Evolutionary conservation across 192 early-diverging fungal species (phyloP), one percentile per base, ranked within the genome.

Genomic region (Helicostylum pulchrum): DNA sequence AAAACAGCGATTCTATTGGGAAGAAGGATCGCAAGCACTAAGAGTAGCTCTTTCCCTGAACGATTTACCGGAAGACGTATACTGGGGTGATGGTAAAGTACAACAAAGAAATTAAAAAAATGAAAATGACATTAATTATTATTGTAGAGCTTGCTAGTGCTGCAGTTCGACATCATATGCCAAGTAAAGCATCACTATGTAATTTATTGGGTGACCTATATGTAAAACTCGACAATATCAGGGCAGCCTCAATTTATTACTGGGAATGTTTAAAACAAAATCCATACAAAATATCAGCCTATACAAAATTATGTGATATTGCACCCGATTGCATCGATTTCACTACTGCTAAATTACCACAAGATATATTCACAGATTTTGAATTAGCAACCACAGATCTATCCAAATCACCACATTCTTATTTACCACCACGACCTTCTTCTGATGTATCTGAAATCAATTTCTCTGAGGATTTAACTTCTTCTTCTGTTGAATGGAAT

Each of bases 291-390:
- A 19, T 71, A 10, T 47, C 70, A 1, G 70, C 64, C 34, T 65
- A 54, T 54, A 60, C 51, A 5, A 65, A 65, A 30, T 30, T 71
- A 36, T 71, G 70, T 32, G 70, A 71, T 11, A 65, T 71, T 65
- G 70, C 63, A 9, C 61, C 61, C 5, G 30, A 48, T 36, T 50
- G 34, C 26, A 46, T 48, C 17, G 48, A 31, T 34, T 19, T 32
- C 23, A 34, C 47, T 30, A 31, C 26, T 20, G 61, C n/a, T 7
- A 51, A 50, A 50, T 36, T 11, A 17, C 31, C 46, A 31, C 31
- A 50, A 32, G 49, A 44, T 39, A 39, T 39, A 39, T 39, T 39
- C 9, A 39, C 36, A 39, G 36, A 39, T 5, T 39, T 39, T 39
- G 36, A 39, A 39, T 10, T 39, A 6, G 5, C 36, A 3, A 10